Evolutionary conservation across 495 filamentous ascomycete genomes (phyloP), one percentile per base, ranked within the genome.

Genomic region (Hypomontagnella submonticulosa): DNA sequence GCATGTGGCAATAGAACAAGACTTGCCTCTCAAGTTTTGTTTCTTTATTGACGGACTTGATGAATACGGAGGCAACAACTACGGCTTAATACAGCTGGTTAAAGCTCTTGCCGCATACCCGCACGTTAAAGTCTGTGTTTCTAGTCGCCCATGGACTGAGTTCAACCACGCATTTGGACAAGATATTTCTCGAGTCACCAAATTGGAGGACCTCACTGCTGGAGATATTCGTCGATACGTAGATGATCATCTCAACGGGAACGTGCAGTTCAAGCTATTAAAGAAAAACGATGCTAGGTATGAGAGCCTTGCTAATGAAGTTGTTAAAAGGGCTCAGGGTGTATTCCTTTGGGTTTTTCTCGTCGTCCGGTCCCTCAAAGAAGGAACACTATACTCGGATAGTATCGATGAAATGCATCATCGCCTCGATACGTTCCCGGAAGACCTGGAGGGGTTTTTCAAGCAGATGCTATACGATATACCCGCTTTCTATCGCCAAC

Each of bases 21-120:
- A 23, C 9, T 4, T 37, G n/a, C 13, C 47, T 18, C 30, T 30
- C 9, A 63, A 32, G 41, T 48, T 84, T n/a, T 84, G 77, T 61
- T 76, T 84, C 41, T 79, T 83, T 38, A 76, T 85, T 33, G 83
- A 84, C 58, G 81, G 80, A 1, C 64, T 84, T 0, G 81, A 83
- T 46, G 81, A 84, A 49, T 80, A 67, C 55, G 53, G 75, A 1
- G 78, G 70, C 3, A 52, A 69, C 36, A 57, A 20, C 4, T 48
- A 44, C 16, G 58, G 50, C 0, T 23, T 73, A 8, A 41, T 48
- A 15, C 37, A 64, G 33, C 40, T 74, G 1, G 51, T 76, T 7
- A 16, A 30, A 34, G 41, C 23, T 33, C 47, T 59, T 9, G n/a
- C 32, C 4, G 18, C 34, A 16, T 16, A 53, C 34, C 27, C 42